Evolutionary conservation across 2,329 filamentous ascomycete genomes (phyloP).

Genomic region (Bipolaris cookei): DNA sequence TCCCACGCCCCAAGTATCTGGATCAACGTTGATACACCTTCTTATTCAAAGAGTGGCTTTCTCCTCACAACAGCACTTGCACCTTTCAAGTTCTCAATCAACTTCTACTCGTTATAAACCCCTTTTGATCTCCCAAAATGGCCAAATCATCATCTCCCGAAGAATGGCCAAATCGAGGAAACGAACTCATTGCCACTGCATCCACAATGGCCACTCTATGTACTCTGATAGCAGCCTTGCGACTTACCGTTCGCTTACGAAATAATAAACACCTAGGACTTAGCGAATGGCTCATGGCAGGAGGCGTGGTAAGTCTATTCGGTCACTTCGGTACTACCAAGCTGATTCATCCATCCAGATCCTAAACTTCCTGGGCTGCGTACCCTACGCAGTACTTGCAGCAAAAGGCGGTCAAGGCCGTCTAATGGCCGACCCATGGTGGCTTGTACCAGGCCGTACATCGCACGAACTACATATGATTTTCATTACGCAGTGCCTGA

Average conservation of each 20-base stretch:
- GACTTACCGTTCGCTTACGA: conserved; percentile 12
- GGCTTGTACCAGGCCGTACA: conserved; percentile 1
- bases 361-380: conserved; percentile 11
- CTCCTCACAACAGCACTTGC: too few relatives aligned
- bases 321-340: background rate
- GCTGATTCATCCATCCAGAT: background rate
- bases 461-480: conserved; percentile 6
- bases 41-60: too few relatives aligned
- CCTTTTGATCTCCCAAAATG: background rate
- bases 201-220: conserved; percentile 12
- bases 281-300: conserved; percentile 15
- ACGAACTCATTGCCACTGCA: conserved; percentile 12
- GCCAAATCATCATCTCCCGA: background rate
- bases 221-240: conserved; percentile 11
- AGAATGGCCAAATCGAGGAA: conserved; percentile 9
- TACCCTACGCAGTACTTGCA: conserved; percentile 5
- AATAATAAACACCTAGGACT: background rate
- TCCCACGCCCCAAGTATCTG: background rate
- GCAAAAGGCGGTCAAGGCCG: conserved; percentile 15
- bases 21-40: background rate
- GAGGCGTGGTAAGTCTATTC: conserved; percentile 10
- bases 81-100: too few relatives aligned
- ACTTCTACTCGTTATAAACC: too few relatives aligned
- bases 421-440: conserved; percentile 20
- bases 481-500: conserved; percentile 1